These are phyloP conservation scores for Sorghum bicolor DNA, from an alignment of 176 grass and related monocot species.

Conservation along the genomic window DNA sequence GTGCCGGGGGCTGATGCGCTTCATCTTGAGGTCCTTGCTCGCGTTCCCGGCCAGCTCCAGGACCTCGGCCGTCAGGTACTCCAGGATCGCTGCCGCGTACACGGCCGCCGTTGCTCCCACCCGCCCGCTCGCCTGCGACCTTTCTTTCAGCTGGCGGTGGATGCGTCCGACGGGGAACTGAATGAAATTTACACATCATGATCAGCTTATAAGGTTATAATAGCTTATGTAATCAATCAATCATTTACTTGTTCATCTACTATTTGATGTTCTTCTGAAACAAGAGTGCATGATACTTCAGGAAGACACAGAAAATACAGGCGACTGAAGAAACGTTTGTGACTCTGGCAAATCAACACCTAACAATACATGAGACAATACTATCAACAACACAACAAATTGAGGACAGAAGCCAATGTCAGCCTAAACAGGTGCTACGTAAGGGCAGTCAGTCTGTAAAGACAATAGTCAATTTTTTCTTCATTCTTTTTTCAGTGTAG, in stretches of 20 bases:
- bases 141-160: slow-evolving; percentile 47
- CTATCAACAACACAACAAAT: neutral
- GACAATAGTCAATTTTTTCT: neutral
- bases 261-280: neutral
- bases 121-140: slow-evolving; percentile 31
- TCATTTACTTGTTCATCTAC: neutral
- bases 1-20: slow-evolving; percentile 57
- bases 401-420: neutral
- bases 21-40: slow-evolving; percentile 64
- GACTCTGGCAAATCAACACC: neutral
- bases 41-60: slow-evolving; percentile 66
- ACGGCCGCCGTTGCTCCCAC: slow-evolving; percentile 60
- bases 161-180: slow-evolving; percentile 64
- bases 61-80: slow-evolving; percentile 58
- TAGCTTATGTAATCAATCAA: neutral
- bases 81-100: slow-evolving; percentile 52
- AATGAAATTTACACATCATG: slow-evolving; percentile 9
- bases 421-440: neutral
- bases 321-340: neutral
- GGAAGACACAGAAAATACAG: neutral
- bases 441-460: neutral
- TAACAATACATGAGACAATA: neutral
- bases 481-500: neutral
- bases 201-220: neutral
- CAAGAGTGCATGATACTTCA: neutral